phyloP scores from a whole-genome alignment of 352 stramenopile genomes.

The Saprolegnia diclina region DNA sequence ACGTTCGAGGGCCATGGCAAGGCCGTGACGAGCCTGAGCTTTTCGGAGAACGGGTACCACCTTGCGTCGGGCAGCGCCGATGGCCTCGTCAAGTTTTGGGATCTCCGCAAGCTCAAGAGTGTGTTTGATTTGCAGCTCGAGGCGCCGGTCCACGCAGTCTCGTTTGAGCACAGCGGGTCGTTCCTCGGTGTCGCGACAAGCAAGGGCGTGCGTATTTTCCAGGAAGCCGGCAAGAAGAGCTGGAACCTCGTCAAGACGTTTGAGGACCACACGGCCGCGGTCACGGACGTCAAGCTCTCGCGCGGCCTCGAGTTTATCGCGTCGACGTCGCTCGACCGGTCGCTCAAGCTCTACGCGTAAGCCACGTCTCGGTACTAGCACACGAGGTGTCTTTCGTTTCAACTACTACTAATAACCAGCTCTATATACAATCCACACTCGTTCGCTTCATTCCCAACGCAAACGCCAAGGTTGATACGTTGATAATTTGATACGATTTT shows the following conservation, averaged over 20 bases:
- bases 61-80: constrained; percentile 78
- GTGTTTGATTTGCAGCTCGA: constrained; percentile 60
- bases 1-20: constrained; percentile 81
- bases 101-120: constrained; percentile 88
- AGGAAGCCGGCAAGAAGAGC: constrained; percentile 56
- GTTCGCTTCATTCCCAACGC: too few relatives aligned
- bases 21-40: constrained; percentile 66
- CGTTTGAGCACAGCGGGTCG: constrained; percentile 56
- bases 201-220: constrained; percentile 43
- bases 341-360: constrained; percentile 71
- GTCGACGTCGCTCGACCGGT: constrained; percentile 66
- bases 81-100: constrained; percentile 87
- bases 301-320: constrained; percentile 56
- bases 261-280: constrained; percentile 57
- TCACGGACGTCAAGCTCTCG: constrained; percentile 56
- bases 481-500: too few relatives aligned
- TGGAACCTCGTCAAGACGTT: constrained; percentile 61
- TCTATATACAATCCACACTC: too few relatives aligned
- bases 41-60: constrained; percentile 96
- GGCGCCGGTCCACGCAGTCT: constrained; percentile 43
- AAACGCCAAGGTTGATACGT: too few relatives aligned
- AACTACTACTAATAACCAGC: too few relatives aligned
- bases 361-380: too few relatives aligned
- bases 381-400: too few relatives aligned
- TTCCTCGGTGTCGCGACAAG: constrained; percentile 48